Evolutionary conservation across 768 basidiomycete species (phyloP), one percentile per base, ranked within the genome.

Genomic region (Mycena galericulata): DNA sequence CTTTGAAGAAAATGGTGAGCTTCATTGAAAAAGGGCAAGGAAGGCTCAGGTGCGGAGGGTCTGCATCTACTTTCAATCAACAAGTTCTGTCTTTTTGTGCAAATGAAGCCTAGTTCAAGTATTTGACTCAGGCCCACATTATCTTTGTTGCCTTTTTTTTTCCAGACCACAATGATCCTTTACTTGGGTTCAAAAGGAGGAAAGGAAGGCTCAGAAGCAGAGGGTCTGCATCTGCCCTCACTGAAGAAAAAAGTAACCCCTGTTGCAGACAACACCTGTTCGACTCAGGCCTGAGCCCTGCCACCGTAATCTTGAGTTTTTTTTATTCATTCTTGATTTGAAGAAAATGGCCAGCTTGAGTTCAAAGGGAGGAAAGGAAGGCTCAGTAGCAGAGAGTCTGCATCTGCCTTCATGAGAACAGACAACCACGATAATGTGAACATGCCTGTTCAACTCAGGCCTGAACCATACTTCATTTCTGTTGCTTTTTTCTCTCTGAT

Each of bases 221-320:
- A 43, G 18, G 61, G 61, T 62, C 49, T 26, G n/a, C 60, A 43
- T 51, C 50, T 49, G 47, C 38, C 38, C 51, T 34, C 36, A 12
- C 18, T 32, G 4, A 2, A 10, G 9, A 27, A 20, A 34, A 22
- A 1, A 22, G 1, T 2, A 12, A 26, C 1, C 8, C 3, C 3
- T 60, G 7, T 8, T 14, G 61, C 49, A 62, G 49, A 62, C 14
- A 9, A 4, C 0, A 8, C 46, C 49, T 51, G 60, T 57, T 58
- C 27, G 29, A 58, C 57, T 57, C 56, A 45, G 56, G 56, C 56
- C 57, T 26, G 43, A 58, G 57, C 57, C 57, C 45, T 47, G 34
- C 8, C 34, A 2, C 9, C 38, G 14, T 24, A 17, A 32, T 22
- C 24, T 38, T 55, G 1, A n/a, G 20, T 36, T 36, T n/a, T 36